Evolutionary conservation across 192 early-diverging fungal species (phyloP).

Genomic region (Mortierella antarctica): DNA sequence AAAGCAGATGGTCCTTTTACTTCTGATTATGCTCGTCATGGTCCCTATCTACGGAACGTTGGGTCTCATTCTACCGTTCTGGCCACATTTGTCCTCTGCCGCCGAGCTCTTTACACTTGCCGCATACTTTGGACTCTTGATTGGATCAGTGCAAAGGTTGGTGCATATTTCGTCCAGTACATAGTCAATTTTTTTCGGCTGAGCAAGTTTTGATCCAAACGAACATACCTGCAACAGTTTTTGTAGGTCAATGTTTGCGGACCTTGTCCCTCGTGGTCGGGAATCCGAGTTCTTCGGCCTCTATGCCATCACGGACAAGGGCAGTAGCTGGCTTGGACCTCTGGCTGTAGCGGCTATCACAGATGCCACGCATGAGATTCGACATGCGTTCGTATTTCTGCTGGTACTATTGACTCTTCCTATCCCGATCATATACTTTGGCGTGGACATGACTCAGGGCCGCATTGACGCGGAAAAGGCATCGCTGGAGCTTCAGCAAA

Average conservation of each 20-base stretch:
- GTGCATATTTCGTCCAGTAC: conserved; percentile 6
- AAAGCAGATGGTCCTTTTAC: conserved; percentile 58
- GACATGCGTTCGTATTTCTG: conserved; percentile 64
- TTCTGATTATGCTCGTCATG: conserved; percentile 46
- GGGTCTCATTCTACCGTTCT: conserved; percentile 50
- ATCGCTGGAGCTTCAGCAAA: conserved; percentile 17
- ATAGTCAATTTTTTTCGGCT: not conserved
- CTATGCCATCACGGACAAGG: conserved; percentile 75
- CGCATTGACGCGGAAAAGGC: conserved; percentile 54
- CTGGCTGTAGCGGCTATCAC: conserved; percentile 68
- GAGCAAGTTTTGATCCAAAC: not conserved
- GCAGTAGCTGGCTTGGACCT: conserved; percentile 74
- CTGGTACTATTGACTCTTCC: conserved; percentile 58
- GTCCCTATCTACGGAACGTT: conserved; percentile 55
- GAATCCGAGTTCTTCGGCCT: conserved; percentile 76
- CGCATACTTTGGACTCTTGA: conserved; percentile 53
- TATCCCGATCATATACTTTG: conserved; percentile 60
- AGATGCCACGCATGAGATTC: conserved; percentile 59
- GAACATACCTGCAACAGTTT: conserved; percentile 18
- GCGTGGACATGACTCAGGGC: conserved; percentile 62
- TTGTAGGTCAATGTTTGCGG: conserved; percentile 68
- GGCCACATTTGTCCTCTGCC: conserved; percentile 29
- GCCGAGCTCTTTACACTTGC: conserved; percentile 52
- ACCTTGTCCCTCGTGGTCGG: conserved; percentile 66
- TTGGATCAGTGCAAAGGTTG: conserved; percentile 56